A percentile compares a stretch with the other conserved stretches of the same genome.
Evolutionary conservation across 306 rosid species (phyloP).

Genomic region (Rosa multiflora): DNA sequence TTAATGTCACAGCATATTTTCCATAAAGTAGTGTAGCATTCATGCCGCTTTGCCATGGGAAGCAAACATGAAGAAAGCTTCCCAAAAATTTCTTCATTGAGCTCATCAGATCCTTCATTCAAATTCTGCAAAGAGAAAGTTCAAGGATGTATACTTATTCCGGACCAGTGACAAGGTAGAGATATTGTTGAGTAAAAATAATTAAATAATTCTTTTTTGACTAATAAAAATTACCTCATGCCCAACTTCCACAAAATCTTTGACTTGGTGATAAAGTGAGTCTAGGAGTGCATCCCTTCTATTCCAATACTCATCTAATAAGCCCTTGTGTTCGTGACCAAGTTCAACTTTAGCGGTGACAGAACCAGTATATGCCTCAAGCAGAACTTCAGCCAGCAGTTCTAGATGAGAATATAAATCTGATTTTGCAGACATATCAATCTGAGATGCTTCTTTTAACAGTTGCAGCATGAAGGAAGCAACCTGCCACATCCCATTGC

Average conservation of each 20-base stretch:
- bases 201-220: not conserved
- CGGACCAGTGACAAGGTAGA: slow-evolving; percentile 18
- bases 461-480: slow-evolving; percentile 75
- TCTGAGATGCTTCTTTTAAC: slow-evolving; percentile 62
- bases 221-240: slow-evolving; percentile 43
- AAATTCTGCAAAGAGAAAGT: slow-evolving; percentile 54
- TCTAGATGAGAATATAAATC: slow-evolving; percentile 70
- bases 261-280: slow-evolving; percentile 64
- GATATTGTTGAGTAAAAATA: slow-evolving; percentile 3
- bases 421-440: slow-evolving; percentile 56
- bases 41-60: slow-evolving; percentile 81
- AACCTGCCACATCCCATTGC: slow-evolving; percentile 79
- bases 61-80: slow-evolving; percentile 61
- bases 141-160: slow-evolving; percentile 31
- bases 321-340: slow-evolving; percentile 71
- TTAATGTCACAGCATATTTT: slow-evolving; percentile 76
- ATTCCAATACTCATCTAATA: slow-evolving; percentile 77
- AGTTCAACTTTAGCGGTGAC: slow-evolving; percentile 80
- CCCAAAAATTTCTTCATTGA: slow-evolving; percentile 47
- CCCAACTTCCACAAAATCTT: slow-evolving; percentile 52
- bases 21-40: slow-evolving; percentile 83
- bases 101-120: slow-evolving; percentile 49
- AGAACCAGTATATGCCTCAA: slow-evolving; percentile 88
- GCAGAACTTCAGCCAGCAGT: slow-evolving; percentile 74
- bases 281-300: slow-evolving; percentile 81